These are phyloP conservation scores for Plectosphaerella sp. DNA, from an alignment of 2,329 filamentous ascomycete species.

Conservation along the genomic window DNA sequence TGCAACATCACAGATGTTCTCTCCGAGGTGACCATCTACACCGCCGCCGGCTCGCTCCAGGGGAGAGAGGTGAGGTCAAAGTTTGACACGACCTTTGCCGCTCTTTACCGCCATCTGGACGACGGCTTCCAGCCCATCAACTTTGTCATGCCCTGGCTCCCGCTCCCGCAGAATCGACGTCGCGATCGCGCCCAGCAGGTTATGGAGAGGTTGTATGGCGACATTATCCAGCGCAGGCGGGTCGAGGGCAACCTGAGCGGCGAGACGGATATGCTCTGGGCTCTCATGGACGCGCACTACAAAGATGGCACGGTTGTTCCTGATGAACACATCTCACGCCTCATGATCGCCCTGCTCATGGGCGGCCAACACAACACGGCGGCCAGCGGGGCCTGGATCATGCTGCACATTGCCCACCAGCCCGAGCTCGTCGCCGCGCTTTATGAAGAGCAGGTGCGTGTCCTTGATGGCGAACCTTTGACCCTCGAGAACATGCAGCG, in stretches of 20 bases:
- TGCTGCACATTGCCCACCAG: slow-evolving; percentile 66
- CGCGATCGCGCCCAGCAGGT: slow-evolving; percentile 67
- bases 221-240: slow-evolving; percentile 61
- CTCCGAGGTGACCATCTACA: slow-evolving; percentile 77
- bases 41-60: slow-evolving; percentile 71
- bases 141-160: slow-evolving; percentile 76
- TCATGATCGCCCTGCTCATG: slow-evolving; percentile 86
- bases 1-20: slow-evolving; percentile 63
- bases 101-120: slow-evolving; percentile 76
- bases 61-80: slow-evolving; percentile 70
- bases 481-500: background rate
- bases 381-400: slow-evolving; percentile 72
- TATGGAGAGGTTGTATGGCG: slow-evolving; percentile 66
- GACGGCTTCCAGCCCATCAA: slow-evolving; percentile 77
- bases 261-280: slow-evolving; percentile 67
- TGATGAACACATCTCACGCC: slow-evolving; percentile 73
- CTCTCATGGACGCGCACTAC: slow-evolving; percentile 73
- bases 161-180: slow-evolving; percentile 69
- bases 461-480: background rate
- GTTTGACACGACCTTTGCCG: slow-evolving; percentile 67
- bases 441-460: slow-evolving; percentile 57
- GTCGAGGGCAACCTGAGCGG: slow-evolving; percentile 18
- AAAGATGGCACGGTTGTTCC: slow-evolving; percentile 66
- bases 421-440: slow-evolving; percentile 68
- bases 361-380: slow-evolving; percentile 79